Evolutionary conservation across 1,284 basidiomycete species (phyloP), one percentile per base, ranked within the genome.

Genomic region (Moesziomyces sp.): DNA sequence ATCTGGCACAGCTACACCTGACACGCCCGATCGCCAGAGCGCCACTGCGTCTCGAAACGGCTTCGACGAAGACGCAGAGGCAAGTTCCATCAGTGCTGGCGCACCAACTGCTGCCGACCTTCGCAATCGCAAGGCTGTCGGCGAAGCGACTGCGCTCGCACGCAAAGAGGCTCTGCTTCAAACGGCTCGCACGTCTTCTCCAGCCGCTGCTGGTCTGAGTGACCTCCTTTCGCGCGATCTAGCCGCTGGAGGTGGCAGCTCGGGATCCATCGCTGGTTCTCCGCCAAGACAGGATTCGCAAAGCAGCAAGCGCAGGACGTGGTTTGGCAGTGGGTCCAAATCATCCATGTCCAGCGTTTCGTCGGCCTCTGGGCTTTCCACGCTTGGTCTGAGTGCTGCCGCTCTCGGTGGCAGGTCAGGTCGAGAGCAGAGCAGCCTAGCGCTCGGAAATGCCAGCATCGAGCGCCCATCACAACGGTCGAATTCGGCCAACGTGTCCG

Each of bases 401-500:
- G 11, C 50, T 1, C 54, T 71, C 9, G 62, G 57, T 6, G 61
- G 57, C 8, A 60, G 65, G 35, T 60, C 54, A 23, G 52, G 34
- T 14, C 58, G 72, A 13, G 73, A 75, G 46, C 76, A 79, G 40
- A 77, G 77, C 49, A 80, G 78, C 51, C 48, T 80, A 24, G 78
- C 78, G 3, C 72, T 78, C 34, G 78, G 78, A 18, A 79, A 69
- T 38, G 78, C 78, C 30, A 78, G 76, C 54, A 70, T 79, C 21
- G 64, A 73, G 24, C 58, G 70, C 23, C 70, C 63, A 11, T 62
- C 54, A 5, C 63, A 65, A n/a, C 66, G 61, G 13, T 56, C 55
- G 2, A 52, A 70, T 47, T 62, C 63, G 8, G 47, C 56, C 46
- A 54, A 44, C 45, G 44, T 61, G n/a, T 56, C 68, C 3, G 52